A percentile compares a stretch with the other conserved stretches of the same genome.
phyloP scores from a whole-genome alignment of 164 flowering plant genomes.

The Kingdonia uniflora region DNA sequence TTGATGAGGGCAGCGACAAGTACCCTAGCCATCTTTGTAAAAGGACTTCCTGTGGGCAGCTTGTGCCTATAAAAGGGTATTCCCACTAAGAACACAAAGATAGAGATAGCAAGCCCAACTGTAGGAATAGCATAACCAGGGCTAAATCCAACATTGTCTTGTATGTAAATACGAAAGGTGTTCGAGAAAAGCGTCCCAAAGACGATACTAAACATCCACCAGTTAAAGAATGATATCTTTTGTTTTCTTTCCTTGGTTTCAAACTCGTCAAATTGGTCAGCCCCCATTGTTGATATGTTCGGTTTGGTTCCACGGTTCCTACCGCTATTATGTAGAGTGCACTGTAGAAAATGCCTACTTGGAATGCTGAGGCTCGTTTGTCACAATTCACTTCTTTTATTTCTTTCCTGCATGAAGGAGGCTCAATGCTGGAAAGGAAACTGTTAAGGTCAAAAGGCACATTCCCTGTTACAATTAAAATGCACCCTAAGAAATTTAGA shows the following conservation, averaged over 20 bases:
- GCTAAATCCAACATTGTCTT: neutral
- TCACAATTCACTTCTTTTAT: neutral
- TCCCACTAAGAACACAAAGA: neutral
- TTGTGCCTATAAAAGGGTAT: slow-evolving; percentile 1
- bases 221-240: slow-evolving; percentile 27
- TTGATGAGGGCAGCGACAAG: neutral
- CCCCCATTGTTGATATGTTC: neutral
- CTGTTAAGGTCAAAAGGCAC: slow-evolving; percentile 17
- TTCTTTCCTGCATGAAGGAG: slow-evolving; percentile 9
- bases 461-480: slow-evolving; percentile 15
- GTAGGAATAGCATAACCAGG: neutral
- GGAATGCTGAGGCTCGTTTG: slow-evolving; percentile 11
- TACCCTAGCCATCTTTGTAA: neutral
- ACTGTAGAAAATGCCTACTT: slow-evolving; percentile 15
- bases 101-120: neutral
- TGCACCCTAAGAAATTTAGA: no score
- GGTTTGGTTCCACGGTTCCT: slow-evolving; percentile 23
- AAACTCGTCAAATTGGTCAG: slow-evolving; percentile 14
- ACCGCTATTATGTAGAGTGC: slow-evolving; percentile 18
- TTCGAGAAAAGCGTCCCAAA: slow-evolving; percentile 4
- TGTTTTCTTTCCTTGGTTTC: slow-evolving; percentile 18
- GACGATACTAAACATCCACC: slow-evolving; percentile 31
- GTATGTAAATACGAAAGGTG: neutral
- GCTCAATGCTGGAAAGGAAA: slow-evolving; percentile 13
- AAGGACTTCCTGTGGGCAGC: neutral